Evolutionary conservation across 2,329 filamentous ascomycete genomes (phyloP), one percentile per base, ranked within the genome.

Genomic region (Penicillium paneum): DNA sequence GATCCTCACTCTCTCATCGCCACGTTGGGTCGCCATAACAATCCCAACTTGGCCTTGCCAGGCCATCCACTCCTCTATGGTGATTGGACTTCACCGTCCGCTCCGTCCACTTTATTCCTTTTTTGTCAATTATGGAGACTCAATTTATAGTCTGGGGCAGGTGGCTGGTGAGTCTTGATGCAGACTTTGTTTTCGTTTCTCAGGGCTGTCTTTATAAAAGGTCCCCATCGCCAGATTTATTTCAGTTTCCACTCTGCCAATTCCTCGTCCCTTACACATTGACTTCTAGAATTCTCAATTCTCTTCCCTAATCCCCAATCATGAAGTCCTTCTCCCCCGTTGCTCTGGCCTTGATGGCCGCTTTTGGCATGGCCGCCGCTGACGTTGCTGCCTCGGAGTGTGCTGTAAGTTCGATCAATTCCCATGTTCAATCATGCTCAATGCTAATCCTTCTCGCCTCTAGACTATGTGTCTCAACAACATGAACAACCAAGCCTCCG

Each of bases 381-480:
- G 62, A 64, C 12, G 13, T 64, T 6, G 65, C 65, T n/a, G 58
- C 62, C 41, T 62, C 64, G 29, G 56, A 71, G 8, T 71, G 68
- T 57, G 69, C 70, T 35, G 69, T 72, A 64, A 55, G 68, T 38
- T 11, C 8, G 3, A 21, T 10, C 1, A 8, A 4, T 6, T n/a
- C 13, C 3, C 7, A 3, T 17, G 8, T 29, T 36, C 3, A 44
- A 15, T 21, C 7, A 21, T 43, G 11, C 15, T 32, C 17, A 21
- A 47, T 44, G 32, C 24, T 41, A 17, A 35, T 42, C 4, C 3
- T 10, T 15, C 12, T 1, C 3, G 15, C 10, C 12, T 3, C 45
- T 58, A 79, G 77, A 64, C 73, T 67, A 74, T 66, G 63, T 79
- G 77, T 60, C 66, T 78, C 63, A 66, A 59, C 63, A 76, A 73